A percentile compares a stretch with the other conserved stretches of the same genome.
Conservation (phyloP, 768 basidiomycete genomes). For the Leucosporidium yakuticum region DNA sequence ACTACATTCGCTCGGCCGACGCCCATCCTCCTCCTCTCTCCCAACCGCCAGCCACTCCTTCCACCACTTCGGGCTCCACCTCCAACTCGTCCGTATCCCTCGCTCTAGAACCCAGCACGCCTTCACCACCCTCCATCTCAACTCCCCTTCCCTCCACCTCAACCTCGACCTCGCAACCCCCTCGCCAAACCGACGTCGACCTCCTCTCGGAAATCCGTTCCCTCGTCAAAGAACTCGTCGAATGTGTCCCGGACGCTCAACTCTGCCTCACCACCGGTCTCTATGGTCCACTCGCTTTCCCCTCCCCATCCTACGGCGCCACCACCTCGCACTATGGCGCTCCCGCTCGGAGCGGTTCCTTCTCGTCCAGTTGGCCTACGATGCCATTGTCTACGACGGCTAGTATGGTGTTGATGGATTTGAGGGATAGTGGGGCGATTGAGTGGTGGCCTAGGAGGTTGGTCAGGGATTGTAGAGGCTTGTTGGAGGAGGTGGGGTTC, state of each 20-base stretch:
- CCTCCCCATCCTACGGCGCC: background rate
- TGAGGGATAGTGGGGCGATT: too few species aligned
- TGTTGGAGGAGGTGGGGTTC: constrained; percentile 29
- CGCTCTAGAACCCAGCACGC: too few species aligned
- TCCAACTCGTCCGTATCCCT: background rate
- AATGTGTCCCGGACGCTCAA: constrained; percentile 29
- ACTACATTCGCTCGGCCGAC: constrained; percentile 12
- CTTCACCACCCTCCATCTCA: background rate
- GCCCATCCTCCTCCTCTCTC: too few species aligned
- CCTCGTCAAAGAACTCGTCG: constrained; percentile 27
- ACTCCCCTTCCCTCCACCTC: background rate
- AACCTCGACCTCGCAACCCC: background rate
- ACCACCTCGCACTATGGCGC: background rate
- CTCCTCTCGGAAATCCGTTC: constrained; percentile 26
- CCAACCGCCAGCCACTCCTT: background rate
- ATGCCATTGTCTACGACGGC: too few species aligned
- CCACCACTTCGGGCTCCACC: constrained; percentile 1
- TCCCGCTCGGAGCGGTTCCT: background rate
- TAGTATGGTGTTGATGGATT: too few species aligned
- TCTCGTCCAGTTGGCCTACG: too few species aligned
- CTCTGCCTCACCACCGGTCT: constrained; percentile 18
- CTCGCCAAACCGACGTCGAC: background rate
- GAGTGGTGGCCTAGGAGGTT: constrained; percentile 28
- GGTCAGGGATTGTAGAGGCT: constrained; percentile 15
- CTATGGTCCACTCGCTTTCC: constrained; percentile 27